phyloP scores from a whole-genome alignment of 129 eudicot species.

The Tagetes patula region DNA sequence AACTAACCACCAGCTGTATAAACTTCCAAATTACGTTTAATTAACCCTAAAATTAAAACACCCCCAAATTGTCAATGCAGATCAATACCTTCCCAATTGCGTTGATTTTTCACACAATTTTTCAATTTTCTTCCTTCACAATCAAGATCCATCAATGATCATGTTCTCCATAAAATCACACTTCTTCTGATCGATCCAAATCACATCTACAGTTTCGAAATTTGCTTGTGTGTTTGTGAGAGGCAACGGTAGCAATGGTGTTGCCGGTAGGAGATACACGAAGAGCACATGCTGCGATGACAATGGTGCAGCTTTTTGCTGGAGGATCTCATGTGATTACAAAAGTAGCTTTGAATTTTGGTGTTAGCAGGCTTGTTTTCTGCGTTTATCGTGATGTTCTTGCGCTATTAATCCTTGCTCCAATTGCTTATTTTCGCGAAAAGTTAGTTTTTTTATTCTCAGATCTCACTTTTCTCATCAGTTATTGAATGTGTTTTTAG shows the following conservation, averaged over 20 bases:
- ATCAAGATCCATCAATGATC: slow-evolving; percentile 1
- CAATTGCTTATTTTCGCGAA: slow-evolving; percentile 75
- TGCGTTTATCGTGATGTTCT: slow-evolving; percentile 81
- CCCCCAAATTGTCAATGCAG: slow-evolving; percentile 23
- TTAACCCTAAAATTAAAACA: slow-evolving; percentile 21
- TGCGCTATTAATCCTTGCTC: slow-evolving; percentile 81
- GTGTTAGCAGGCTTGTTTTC: slow-evolving; percentile 79
- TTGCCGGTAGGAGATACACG: slow-evolving; percentile 38
- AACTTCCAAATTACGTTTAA: slow-evolving; percentile 3
- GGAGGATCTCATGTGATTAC: slow-evolving; percentile 96
- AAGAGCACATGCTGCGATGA: slow-evolving; percentile 82
- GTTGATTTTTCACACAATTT: neutral
- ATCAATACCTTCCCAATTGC: slow-evolving; percentile 17
- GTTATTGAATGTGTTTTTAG: neutral
- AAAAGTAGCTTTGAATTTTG: slow-evolving; percentile 85
- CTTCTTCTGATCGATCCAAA: slow-evolving; percentile 15
- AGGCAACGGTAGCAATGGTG: slow-evolving; percentile 19
- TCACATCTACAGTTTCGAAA: slow-evolving; percentile 14
- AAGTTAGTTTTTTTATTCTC: slow-evolving; percentile 43
- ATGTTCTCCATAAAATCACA: slow-evolving; percentile 17
- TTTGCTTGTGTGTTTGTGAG: slow-evolving; percentile 4
- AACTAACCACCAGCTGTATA: too few relatives aligned
- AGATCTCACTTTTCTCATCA: slow-evolving; percentile 12
- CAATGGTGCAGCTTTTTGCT: slow-evolving; percentile 64
- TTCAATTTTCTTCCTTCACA: neutral